Conservation (phyloP, 176 grass and related monocot genomes). For the Elaeis guineensis region DNA sequence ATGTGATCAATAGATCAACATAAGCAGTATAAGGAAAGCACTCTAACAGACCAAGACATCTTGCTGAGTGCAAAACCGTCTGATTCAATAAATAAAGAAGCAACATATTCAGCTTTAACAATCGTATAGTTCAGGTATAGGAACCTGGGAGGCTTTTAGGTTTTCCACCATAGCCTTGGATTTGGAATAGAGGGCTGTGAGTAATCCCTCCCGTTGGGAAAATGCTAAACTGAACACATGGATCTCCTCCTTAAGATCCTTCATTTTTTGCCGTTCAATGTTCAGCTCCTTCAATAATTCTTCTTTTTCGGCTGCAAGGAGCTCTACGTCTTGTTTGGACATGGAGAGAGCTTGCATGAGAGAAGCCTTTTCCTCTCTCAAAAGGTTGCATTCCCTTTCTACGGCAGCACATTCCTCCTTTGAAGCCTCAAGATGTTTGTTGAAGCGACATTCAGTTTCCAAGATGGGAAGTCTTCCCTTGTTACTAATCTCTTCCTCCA, state of each 20-base stretch:
- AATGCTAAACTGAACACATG: slow-evolving; percentile 43
- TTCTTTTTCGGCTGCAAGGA: slow-evolving; percentile 36
- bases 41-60: not conserved
- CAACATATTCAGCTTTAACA: not conserved
- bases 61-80: slow-evolving; percentile 4
- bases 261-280: slow-evolving; percentile 30
- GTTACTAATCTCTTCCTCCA: slow-evolving; percentile 24
- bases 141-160: slow-evolving; percentile 35
- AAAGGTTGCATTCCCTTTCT: slow-evolving; percentile 37
- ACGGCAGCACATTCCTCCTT: slow-evolving; percentile 26
- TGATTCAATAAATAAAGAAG: not conserved
- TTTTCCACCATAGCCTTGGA: slow-evolving; percentile 73
- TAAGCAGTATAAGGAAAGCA: not conserved
- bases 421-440: slow-evolving; percentile 37
- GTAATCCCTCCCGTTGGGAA: slow-evolving; percentile 41
- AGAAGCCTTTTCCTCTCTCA: slow-evolving; percentile 38
- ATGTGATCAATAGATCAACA: not conserved
- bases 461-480: slow-evolving; percentile 22
- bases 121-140: slow-evolving; percentile 10
- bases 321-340: slow-evolving; percentile 25
- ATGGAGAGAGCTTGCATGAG: slow-evolving; percentile 28
- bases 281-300: slow-evolving; percentile 35
- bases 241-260: slow-evolving; percentile 68
- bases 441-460: slow-evolving; percentile 34
- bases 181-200: slow-evolving; percentile 57